phyloP scores from a whole-genome alignment of 2,329 filamentous ascomycete species.

The Seiridium cupressi region DNA sequence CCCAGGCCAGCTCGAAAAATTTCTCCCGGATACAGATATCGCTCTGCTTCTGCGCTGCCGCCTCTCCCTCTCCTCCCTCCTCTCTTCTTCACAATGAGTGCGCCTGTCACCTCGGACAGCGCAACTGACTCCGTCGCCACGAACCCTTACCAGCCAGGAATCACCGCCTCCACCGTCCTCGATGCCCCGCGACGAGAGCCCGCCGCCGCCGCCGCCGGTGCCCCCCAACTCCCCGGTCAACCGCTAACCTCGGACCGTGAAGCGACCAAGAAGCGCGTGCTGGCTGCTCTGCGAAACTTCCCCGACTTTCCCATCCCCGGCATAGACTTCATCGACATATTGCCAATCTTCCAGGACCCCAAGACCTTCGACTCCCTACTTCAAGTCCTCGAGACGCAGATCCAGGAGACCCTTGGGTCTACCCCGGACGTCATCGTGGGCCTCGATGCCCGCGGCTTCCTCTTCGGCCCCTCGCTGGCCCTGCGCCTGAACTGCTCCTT shows the following conservation, averaged over 20 bases:
- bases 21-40: slow-evolving; percentile 8
- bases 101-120: slow-evolving; percentile 30
- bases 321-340: slow-evolving; percentile 96
- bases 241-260: slow-evolving; percentile 51
- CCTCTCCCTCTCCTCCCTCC: slow-evolving; percentile 24
- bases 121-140: slow-evolving; percentile 33
- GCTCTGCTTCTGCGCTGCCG: slow-evolving; percentile 11
- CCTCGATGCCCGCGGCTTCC: slow-evolving; percentile 89
- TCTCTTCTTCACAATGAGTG: slow-evolving; percentile 34
- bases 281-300: slow-evolving; percentile 76
- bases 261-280: slow-evolving; percentile 47
- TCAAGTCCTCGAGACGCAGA: slow-evolving; percentile 80
- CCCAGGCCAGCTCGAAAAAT: slow-evolving; percentile 4
- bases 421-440: slow-evolving; percentile 90
- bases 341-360: slow-evolving; percentile 87
- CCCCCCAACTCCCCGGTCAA: slow-evolving; percentile 66
- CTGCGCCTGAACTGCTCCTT: slow-evolving; percentile 81
- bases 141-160: slow-evolving; percentile 27
- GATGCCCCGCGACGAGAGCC: slow-evolving; percentile 64
- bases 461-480: slow-evolving; percentile 89
- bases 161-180: slow-evolving; percentile 34
- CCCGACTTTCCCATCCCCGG: slow-evolving; percentile 89
- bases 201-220: slow-evolving; percentile 58
- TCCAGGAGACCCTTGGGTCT: slow-evolving; percentile 60
- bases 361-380: slow-evolving; percentile 73